Conservation (phyloP, 140 eudicot species). For the Erigeron philadelphicus region DNA sequence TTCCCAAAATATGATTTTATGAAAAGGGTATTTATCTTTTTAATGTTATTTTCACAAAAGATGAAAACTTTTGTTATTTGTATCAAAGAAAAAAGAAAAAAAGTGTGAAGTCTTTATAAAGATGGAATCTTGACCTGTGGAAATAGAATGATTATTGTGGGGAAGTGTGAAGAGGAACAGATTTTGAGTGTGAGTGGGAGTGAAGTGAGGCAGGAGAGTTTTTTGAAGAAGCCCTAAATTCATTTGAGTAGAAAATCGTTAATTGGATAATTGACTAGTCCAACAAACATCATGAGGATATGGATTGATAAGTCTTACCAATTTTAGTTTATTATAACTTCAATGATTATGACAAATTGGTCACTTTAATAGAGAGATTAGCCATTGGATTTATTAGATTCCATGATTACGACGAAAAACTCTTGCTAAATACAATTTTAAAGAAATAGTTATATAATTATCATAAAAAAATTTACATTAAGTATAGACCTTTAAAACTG, state of each 20-base stretch:
- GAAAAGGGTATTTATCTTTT: conserved; percentile 11
- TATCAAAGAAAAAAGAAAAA: conserved; percentile 16
- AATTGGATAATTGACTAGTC: background rate
- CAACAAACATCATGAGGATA: no score
- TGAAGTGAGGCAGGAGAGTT: conserved; percentile 33
- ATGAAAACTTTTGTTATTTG: background rate
- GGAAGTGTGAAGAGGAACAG: conserved; percentile 20
- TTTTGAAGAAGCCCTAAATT: conserved; percentile 37
- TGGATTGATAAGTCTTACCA: no score
- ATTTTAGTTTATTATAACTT: no score
- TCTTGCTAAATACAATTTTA: no score
- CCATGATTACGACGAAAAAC: no score
- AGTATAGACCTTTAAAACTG: no score
- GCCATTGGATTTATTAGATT: no score
- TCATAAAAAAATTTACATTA: no score
- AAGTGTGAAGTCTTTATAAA: conserved; percentile 6
- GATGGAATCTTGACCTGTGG: conserved; percentile 39
- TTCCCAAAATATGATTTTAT: background rate
- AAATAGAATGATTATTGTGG: conserved; percentile 24
- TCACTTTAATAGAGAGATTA: no score
- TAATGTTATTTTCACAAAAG: no score
- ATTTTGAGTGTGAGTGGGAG: background rate
- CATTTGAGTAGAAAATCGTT: conserved; percentile 24
- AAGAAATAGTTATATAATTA: no score
- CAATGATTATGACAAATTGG: no score